Conservation (phyloP, 2,329 filamentous ascomycete genomes). For the Fusarium papillatum region DNA sequence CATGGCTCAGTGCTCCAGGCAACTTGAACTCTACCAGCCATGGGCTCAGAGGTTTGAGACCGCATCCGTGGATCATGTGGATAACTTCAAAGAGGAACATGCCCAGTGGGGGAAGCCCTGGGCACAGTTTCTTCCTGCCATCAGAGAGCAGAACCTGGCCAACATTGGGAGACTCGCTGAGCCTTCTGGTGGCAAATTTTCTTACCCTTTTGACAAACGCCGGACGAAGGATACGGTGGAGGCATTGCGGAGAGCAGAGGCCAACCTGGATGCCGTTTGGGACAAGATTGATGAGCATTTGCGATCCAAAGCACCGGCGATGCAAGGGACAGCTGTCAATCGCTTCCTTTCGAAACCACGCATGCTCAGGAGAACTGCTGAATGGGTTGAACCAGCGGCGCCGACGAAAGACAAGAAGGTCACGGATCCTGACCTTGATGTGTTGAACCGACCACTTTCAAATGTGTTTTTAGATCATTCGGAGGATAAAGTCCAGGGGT, state of each 20-base stretch:
- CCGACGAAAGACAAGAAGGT: neutral
- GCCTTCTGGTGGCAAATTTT: constrained; percentile 56
- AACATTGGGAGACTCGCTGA: constrained; percentile 42
- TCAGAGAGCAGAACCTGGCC: constrained; percentile 27
- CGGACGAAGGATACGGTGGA: constrained; percentile 59
- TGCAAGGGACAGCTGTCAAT: constrained; percentile 44
- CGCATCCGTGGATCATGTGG: constrained; percentile 37
- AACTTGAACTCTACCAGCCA: constrained; percentile 62
- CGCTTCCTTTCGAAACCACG: constrained; percentile 50
- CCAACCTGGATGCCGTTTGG: constrained; percentile 49
- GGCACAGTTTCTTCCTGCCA: constrained; percentile 21
- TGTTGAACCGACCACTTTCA: constrained; percentile 41
- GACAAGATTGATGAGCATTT: constrained; percentile 23
- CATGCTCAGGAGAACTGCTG: constrained; percentile 60
- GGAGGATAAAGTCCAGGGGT: neutral
- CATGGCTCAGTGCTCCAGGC: constrained; percentile 56
- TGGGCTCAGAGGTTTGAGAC: constrained; percentile 59
- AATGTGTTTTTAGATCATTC: constrained; percentile 31
- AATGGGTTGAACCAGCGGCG: constrained; percentile 57
- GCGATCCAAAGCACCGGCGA: neutral
- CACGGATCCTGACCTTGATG: neutral
- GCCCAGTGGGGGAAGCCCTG: constrained; percentile 14
- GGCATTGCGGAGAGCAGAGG: constrained; percentile 60
- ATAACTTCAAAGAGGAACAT: constrained; percentile 46
- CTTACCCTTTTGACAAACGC: constrained; percentile 58